Evolutionary conservation across 345 rosid genomes (phyloP).

Genomic region (Abelmoschus esculentus): DNA sequence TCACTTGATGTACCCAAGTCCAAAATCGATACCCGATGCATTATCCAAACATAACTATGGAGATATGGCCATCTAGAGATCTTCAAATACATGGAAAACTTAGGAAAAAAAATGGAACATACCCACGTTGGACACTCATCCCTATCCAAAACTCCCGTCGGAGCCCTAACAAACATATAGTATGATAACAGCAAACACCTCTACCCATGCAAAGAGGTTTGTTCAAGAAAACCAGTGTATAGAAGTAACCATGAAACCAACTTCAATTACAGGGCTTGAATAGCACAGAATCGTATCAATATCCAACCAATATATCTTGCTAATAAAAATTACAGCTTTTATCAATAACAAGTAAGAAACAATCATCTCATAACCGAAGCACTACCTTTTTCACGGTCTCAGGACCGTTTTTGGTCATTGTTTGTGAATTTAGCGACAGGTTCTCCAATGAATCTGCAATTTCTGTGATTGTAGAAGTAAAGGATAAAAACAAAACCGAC

Average conservation of each 20-base stretch:
- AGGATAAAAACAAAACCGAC: slow-evolving; percentile 18
- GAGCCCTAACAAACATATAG: no score
- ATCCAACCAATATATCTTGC: neutral
- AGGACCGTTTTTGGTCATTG: slow-evolving; percentile 26
- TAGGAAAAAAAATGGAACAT: neutral
- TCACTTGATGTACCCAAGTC: neutral
- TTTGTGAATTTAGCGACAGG: slow-evolving; percentile 46
- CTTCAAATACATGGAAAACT: neutral
- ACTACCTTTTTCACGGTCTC: slow-evolving; percentile 39
- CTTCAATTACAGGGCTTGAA: neutral
- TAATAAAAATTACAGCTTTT: neutral
- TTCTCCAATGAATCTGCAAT: slow-evolving; percentile 53
- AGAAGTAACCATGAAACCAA: neutral
- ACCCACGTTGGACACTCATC: neutral
- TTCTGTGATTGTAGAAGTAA: slow-evolving; percentile 33
- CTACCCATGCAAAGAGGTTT: neutral
- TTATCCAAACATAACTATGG: no score
- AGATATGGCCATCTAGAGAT: neutral
- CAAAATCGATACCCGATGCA: neutral
- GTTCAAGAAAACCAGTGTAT: neutral
- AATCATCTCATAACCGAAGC: neutral
- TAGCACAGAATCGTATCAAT: neutral
- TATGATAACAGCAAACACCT: neutral
- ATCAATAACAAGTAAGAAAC: neutral
- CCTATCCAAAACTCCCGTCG: neutral